A percentile compares a stretch with the other conserved stretches of the same genome.
phyloP scores from a whole-genome alignment of 495 filamentous ascomycete species.

The Podospora pseudocomata region DNA sequence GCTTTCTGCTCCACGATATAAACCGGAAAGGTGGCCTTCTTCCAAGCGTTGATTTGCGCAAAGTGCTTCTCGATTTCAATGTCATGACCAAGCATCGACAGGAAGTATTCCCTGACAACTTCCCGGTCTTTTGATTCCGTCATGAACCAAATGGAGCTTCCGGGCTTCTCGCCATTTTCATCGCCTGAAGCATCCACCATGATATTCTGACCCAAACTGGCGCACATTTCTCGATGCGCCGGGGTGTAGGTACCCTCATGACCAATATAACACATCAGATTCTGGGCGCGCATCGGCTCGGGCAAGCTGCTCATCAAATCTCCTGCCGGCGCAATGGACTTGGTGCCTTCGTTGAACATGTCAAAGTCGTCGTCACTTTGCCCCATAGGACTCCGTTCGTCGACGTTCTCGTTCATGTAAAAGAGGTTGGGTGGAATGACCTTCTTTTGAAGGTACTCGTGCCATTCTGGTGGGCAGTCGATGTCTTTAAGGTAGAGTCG shows the following conservation, averaged over 20 bases:
- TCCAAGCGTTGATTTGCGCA: slow-evolving; percentile 89
- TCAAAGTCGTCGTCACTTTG: slow-evolving; percentile 39
- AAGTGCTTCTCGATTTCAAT: slow-evolving; percentile 96
- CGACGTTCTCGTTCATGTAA: slow-evolving; percentile 77
- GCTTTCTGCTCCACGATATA: slow-evolving; percentile 88
- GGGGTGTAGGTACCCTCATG: slow-evolving; percentile 98
- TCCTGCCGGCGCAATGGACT: slow-evolving; percentile 52
- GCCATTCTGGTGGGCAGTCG: slow-evolving; percentile 84
- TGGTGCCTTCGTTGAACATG: slow-evolving; percentile 43
- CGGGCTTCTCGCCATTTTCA: slow-evolving; percentile 66
- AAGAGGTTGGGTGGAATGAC: slow-evolving; percentile 74
- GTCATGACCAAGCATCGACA: slow-evolving; percentile 86
- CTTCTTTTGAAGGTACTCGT: slow-evolving; percentile 66
- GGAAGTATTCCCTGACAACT: slow-evolving; percentile 85
- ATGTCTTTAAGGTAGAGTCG: slow-evolving; percentile 94
- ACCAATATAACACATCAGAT: slow-evolving; percentile 97
- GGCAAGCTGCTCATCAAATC: slow-evolving; percentile 96
- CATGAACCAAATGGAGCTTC: slow-evolving; percentile 98
- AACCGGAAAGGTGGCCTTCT: slow-evolving; percentile 83
- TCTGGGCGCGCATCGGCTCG: slow-evolving; percentile 78
- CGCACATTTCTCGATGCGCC: slow-evolving; percentile 96
- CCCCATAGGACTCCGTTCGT: slow-evolving; percentile 43
- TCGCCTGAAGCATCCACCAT: slow-evolving; percentile 89
- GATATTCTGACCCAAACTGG: slow-evolving; percentile 89
- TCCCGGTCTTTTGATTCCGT: slow-evolving; percentile 86